Base-by-base conservation (phyloP, 129 eudicot species). In the Tagetes patula region DNA sequence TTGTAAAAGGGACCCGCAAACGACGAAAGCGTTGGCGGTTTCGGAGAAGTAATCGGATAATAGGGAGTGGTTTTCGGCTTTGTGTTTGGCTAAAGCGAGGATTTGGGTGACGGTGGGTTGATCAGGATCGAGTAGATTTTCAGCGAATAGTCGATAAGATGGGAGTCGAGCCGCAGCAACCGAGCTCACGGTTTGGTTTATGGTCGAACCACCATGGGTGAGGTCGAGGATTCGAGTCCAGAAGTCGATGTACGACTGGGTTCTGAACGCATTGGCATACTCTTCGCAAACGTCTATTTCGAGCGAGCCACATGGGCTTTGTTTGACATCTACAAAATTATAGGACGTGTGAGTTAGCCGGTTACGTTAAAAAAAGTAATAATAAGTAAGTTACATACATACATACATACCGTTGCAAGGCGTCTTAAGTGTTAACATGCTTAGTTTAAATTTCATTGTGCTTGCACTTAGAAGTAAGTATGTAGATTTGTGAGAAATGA, bases 241-340 rank as follows among this genome's bases (percentile, higher is more conserved):
- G 65, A 93, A 93, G 63, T 84, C 85, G 3, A 67, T 73, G 84
- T 93, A 93, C 1, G 98, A 93, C 71, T 93, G 84, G 7, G 98
- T 93, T 37, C 98, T 87, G 64, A 93, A 93, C 8, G 98, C 92
- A 67, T 87, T 93, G 1, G 96, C 96, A 63, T 93, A 93, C 74
- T 93, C 98, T 86, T 93, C 98, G 59, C 91, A 85, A 42, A 93
- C 82, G 68, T 93, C 96, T 72, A 88, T 27, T n/a, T 40, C 77
- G 2, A 61, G 60, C 8, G 79, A 69, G n/a, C 53, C 72, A 4
- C 78, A 54, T 30, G 82, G 71, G 60, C 74, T 72, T 37, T 65
- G 46, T 79, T 79, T 72, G 69, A 68, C 61, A 36, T 53, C 74
- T 72, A 55, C 74, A 53, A 5, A 58, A 72, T 52, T 10, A 11